phyloP scores from a whole-genome alignment of 352 stramenopile species.

The Phytopythium chamaehyphon region DNA sequence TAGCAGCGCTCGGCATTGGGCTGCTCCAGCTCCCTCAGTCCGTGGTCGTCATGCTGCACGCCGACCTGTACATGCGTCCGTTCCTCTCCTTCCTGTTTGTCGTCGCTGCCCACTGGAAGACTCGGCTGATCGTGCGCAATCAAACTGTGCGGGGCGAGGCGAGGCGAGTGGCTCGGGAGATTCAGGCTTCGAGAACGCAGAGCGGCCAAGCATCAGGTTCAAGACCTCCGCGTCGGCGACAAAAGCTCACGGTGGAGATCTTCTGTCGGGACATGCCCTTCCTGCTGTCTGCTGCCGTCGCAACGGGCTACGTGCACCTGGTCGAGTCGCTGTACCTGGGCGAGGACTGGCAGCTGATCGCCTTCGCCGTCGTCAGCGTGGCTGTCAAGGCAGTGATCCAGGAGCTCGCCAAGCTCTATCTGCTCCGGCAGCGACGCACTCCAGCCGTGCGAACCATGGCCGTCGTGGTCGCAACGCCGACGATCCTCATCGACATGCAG shows the following conservation, averaged over 20 bases:
- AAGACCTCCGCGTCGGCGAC: slow-evolving; percentile 2
- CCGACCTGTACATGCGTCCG: not conserved
- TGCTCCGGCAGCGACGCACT: slow-evolving; percentile 10
- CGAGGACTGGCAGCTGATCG: slow-evolving; percentile 14
- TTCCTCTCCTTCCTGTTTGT: slow-evolving; percentile 7
- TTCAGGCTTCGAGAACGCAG: not conserved
- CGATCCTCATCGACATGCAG: slow-evolving; percentile 25
- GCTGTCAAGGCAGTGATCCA: slow-evolving; percentile 15
- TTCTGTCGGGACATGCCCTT: slow-evolving; percentile 18
- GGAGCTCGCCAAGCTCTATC: slow-evolving; percentile 16
- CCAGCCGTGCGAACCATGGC: slow-evolving; percentile 18
- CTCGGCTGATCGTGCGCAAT: slow-evolving; percentile 12
- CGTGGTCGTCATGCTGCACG: slow-evolving; percentile 7
- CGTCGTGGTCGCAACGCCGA: slow-evolving; percentile 19
- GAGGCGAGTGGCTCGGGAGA: slow-evolving; percentile 1
- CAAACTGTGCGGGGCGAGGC: slow-evolving; percentile 12
- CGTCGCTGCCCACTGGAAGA: slow-evolving; percentile 14
- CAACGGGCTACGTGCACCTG: slow-evolving; percentile 18
- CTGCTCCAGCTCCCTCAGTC: slow-evolving; percentile 5
- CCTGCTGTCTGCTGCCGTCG: slow-evolving; percentile 14
- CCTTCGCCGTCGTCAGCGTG: slow-evolving; percentile 15
- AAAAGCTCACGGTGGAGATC: slow-evolving; percentile 6
- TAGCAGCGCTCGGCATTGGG: slow-evolving; percentile 3
- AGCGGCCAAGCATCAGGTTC: not conserved
- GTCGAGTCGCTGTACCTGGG: slow-evolving; percentile 13